Base-by-base conservation (phyloP, 2,329 filamentous ascomycete species). In the Zymoseptoria brevis region DNA sequence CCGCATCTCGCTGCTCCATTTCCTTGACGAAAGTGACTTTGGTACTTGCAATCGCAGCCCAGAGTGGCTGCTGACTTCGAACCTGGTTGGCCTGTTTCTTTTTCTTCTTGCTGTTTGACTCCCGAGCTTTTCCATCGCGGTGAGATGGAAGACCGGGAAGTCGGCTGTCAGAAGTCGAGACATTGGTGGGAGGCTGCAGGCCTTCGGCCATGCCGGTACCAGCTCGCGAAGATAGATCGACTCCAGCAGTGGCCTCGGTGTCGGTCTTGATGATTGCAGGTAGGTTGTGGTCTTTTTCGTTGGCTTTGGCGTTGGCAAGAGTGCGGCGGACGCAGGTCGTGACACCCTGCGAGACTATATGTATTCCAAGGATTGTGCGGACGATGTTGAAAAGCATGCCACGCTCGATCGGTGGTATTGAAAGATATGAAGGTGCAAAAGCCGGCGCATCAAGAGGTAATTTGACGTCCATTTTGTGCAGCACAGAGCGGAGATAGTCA, bases 11-110 rank as follows among this genome's bases (percentile, higher is more conserved):
- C 72, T 95, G 83, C 75, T 81, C 79, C 73, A 80, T 82, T 78
- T 75, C 92, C 77, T 96, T 94, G 71, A 95, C 87, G 76, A 96
- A 90, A 68, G 94, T 93, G 72, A 96, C 92, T 80, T 96, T 96
- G 71, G 92, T 96, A 76, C 90, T 96, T 55, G 92, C 92, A 67
- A 96, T 83, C 53, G 92, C 92, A 64, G 92, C 90, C 92, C 92
- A 96, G 65, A 96, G 83, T 54, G 92, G 92, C 76, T 96, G 92
- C 71, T 90, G 87, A 73, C 90, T 89, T 74, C 92, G 83, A 66
- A 96, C 90, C 74, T 94, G 89, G 60, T 90, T 91, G 71, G 89
- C 93, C 76, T 96, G 90, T 77, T 94, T 93, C 76, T 88, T 85
- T 77, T 89, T 88, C 77, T 90, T 94, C 76, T 94, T 95, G 64